A percentile compares a stretch with the other conserved stretches of the same genome.
Evolutionary conservation across 2,329 filamentous ascomycete species (phyloP).

Genomic region (Aspergillus eucalypticola): DNA sequence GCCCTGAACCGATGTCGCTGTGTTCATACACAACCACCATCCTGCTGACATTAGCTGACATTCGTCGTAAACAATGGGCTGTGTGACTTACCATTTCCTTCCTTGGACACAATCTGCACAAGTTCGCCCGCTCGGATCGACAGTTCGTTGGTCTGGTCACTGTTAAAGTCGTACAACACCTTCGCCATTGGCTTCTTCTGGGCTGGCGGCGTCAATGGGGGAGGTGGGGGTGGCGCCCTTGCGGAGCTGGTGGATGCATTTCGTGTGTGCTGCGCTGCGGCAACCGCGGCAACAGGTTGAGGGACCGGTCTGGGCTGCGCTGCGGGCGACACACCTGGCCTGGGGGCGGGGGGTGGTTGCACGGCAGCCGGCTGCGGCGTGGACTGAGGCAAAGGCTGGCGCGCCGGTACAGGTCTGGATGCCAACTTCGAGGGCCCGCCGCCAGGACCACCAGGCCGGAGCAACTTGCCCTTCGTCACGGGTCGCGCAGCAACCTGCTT

Average conservation of each 20-base stretch:
- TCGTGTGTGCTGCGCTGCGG: constrained; percentile 49
- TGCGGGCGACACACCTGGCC: constrained; percentile 39
- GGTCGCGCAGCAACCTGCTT: constrained; percentile 85
- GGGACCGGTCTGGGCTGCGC: constrained; percentile 51
- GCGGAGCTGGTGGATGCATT: constrained; percentile 60
- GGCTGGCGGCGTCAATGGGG: constrained; percentile 61
- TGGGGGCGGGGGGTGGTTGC: constrained; percentile 32
- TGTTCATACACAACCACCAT: constrained; percentile 91
- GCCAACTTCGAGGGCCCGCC: constrained; percentile 74
- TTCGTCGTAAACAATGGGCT: neutral
- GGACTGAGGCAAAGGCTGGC: constrained; percentile 38
- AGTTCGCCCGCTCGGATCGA: constrained; percentile 77
- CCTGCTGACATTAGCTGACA: constrained; percentile 56
- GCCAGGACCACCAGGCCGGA: constrained; percentile 83
- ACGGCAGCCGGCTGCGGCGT: constrained; percentile 30
- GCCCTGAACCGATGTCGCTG: constrained; percentile 68
- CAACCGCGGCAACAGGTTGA: constrained; percentile 39
- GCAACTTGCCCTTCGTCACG: constrained; percentile 89
- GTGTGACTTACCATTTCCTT: constrained; percentile 76
- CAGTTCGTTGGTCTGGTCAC: constrained; percentile 82
- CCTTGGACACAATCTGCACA: constrained; percentile 88
- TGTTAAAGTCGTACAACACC: constrained; percentile 88
- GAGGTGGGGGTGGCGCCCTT: constrained; percentile 65
- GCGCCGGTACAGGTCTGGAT: constrained; percentile 38
- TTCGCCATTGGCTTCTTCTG: constrained; percentile 76